Base-by-base conservation (phyloP, 768 basidiomycete species). In the Crucibulum laeve region DNA sequence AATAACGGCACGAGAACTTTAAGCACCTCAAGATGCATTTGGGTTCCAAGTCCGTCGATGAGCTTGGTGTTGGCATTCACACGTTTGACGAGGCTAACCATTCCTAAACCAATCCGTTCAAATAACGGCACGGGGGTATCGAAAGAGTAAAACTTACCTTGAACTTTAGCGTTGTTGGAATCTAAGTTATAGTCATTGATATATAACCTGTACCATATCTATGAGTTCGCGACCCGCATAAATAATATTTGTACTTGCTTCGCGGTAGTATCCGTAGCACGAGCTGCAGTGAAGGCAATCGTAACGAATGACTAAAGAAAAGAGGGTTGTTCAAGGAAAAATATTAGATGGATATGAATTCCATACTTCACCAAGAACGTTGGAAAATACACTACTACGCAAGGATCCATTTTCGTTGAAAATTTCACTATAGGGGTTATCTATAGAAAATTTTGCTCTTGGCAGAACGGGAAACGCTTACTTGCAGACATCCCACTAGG, bases 31-130 rank as follows among this genome's bases (percentile, higher is more conserved):
- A 76, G 59, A 52, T 77, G 75, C 56, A 65, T 67, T 47, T 76
- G 75, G 4, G 75, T 72, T 40, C 74, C 75, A 45, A 76, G 70
- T 42, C 72, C 74, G 48, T 77, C 74, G 51, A 77, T 72, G 36
- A 70, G 54, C 44, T 63, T 63, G 21, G 53, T 55, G 42, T 57
- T 48, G 36, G 61, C 53, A 57, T 72, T 76, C 47, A 70, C 50
- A 18, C 61, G 54, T 43, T 67, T 68, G 42, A 72, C 68, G 38
- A 76, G 60, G 42, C 60, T 59, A 36, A 72, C 68, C 35, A 72
- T 53, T 15, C 57, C 43, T 36, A 7, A 21, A 35, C 17, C 2
- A 24, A 28, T 18, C 10, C 54, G 37, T 54, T 49, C 54, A 25
- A 1, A 4, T 2, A 24, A 18, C 4, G 5, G 23, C 48, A n/a